A percentile compares a stretch with the other conserved stretches of the same genome.
These are phyloP conservation scores for Trichoderma guizhouense DNA, from an alignment of 2,329 filamentous ascomycete species.

Conservation along the genomic window DNA sequence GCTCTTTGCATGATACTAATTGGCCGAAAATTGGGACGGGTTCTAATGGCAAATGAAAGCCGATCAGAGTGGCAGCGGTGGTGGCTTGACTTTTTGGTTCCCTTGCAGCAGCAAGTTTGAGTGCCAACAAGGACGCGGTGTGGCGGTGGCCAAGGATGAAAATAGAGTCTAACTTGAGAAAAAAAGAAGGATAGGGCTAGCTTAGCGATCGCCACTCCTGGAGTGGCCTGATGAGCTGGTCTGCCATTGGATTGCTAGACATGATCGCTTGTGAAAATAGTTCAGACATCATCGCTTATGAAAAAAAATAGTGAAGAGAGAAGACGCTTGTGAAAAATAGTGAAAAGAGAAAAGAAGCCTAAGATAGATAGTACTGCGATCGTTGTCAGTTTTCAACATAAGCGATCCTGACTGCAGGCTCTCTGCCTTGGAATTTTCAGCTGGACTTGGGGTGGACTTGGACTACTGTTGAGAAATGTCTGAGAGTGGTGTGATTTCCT, in stretches of 20 bases:
- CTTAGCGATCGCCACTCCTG: neutral
- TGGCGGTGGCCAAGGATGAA: neutral
- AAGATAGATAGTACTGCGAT: neutral
- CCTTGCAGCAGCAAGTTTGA: neutral
- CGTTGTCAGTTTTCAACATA: neutral
- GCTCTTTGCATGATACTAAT: neutral
- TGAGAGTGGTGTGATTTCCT: slow-evolving; percentile 5
- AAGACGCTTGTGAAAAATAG: too few species aligned
- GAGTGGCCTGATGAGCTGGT: neutral
- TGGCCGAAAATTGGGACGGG: neutral
- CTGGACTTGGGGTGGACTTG: neutral
- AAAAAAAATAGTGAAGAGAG: neutral
- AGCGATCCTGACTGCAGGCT: neutral
- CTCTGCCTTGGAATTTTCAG: neutral
- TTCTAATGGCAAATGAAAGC: neutral
- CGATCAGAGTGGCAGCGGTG: neutral
- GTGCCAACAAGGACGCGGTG: neutral
- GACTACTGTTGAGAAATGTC: neutral
- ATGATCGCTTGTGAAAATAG: too few species aligned
- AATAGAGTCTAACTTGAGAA: neutral
- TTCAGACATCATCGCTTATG: too few species aligned
- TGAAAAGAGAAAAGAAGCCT: neutral
- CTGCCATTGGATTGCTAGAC: neutral
- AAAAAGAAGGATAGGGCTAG: neutral
- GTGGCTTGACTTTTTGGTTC: neutral